Evolutionary conservation across 768 basidiomycete genomes (phyloP), one percentile per base, ranked within the genome.

Genomic region (Lepiota subincarnata): DNA sequence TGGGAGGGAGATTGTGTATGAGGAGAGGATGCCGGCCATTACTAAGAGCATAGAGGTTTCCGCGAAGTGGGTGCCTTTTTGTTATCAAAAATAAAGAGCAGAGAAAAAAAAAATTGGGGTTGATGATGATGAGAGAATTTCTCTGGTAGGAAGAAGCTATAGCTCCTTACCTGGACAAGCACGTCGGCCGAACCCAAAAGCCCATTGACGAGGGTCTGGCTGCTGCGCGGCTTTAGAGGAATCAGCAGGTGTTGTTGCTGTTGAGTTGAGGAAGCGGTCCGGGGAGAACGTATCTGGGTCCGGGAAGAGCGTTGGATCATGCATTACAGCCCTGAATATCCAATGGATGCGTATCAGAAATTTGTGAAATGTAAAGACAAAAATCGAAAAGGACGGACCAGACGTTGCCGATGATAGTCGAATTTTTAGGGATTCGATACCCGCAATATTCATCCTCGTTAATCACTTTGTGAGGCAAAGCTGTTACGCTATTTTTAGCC

Each of bases 391-490:
- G 42, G 7, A 41, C 65, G 55, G 50, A 76, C 75, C 77, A 79
- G n/a, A 75, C 66, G 47, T 78, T 79, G 2, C 74, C 69, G n/a
- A 79, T 57, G 14, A 79, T 58, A 3, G 73, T 74, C 1, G 76
- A 68, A 10, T 71, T 72, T 43, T 72, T 70, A 1, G 80, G 80
- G 26, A 81, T 75, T 14, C 57, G 59, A 57, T 73, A 75, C 1
- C 73, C 77, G 11, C 59, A 53, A 55, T 79, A 80, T 12, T 70
- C 69, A 50, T 80, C 79, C 13, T 79, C 77, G 45, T 73, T 60
- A 2, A 65, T 68, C 10, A 71, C 68, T 20, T 64, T 62, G 52
- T 78, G 78, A 12, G 75, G 73, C 12, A 77, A 58, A 24, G 72
- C 77, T 77, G 54, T 26, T 22, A 26, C n/a, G 44, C 14, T 42